Percentiles rank a stretch among this genome's conserved stretches.
These are phyloP conservation scores for Hypoxylon subgilvum DNA, from an alignment of 495 filamentous ascomycete species.

Conservation along the genomic window DNA sequence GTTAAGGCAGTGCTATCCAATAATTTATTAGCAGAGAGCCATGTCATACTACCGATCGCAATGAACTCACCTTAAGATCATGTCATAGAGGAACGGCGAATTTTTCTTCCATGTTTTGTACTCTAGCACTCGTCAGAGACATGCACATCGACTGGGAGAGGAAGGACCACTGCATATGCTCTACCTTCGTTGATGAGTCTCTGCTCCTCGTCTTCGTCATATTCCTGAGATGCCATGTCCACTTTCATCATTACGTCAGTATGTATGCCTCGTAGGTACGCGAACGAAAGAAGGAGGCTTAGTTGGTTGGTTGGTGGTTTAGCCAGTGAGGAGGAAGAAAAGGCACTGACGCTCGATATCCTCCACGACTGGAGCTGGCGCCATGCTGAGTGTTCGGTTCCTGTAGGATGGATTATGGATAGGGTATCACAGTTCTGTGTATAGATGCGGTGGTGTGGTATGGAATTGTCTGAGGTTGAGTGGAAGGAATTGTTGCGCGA, in stretches of 20 bases:
- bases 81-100: slow-evolving; percentile 95
- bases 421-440: background rate
- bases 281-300: background rate
- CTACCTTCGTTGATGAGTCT: slow-evolving; percentile 96
- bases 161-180: background rate
- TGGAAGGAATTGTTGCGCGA: slow-evolving; percentile 4
- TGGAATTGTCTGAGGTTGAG: no score
- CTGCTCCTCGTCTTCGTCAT: slow-evolving; percentile 71
- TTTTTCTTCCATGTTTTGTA: slow-evolving; percentile 99
- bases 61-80: slow-evolving; percentile 74
- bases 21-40: slow-evolving; percentile 1
- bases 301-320: no score
- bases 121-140: slow-evolving; percentile 60
- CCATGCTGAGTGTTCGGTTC: slow-evolving; percentile 41
- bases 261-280: background rate
- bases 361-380: slow-evolving; percentile 55
- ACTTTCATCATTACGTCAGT: slow-evolving; percentile 44
- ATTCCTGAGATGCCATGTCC: slow-evolving; percentile 65
- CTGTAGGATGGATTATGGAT: background rate
- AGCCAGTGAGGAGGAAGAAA: no score
- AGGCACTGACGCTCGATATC: slow-evolving; percentile 56
- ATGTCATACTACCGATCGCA: background rate
- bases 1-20: slow-evolving; percentile 90
- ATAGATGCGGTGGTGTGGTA: background rate
- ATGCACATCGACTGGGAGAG: background rate